Percentiles rank a stretch among this genome's conserved stretches.
Evolutionary conservation across 768 basidiomycete genomes (phyloP).

Genomic region (Termitomyces sp.): DNA sequence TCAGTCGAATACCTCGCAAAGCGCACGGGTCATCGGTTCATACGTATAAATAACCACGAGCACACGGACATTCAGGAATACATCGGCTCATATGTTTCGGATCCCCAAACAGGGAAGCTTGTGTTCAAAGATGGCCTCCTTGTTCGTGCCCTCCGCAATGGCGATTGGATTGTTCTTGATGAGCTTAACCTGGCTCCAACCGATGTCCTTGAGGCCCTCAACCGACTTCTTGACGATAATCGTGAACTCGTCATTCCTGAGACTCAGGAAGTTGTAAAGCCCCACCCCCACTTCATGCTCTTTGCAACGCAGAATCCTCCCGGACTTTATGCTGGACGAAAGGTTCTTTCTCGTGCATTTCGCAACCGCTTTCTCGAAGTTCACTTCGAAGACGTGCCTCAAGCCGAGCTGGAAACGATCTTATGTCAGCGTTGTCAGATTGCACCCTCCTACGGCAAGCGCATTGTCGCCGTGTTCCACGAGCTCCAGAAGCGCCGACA

Average conservation of each 20-base stretch:
- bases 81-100: slow-evolving; percentile 93
- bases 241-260: slow-evolving; percentile 94
- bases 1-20: slow-evolving; percentile 94
- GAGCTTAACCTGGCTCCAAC: slow-evolving; percentile 97
- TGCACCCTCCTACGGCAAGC: slow-evolving; percentile 88
- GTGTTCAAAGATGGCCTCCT: slow-evolving; percentile 93
- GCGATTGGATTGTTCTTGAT: slow-evolving; percentile 98
- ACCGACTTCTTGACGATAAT: slow-evolving; percentile 95
- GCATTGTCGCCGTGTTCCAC: slow-evolving; percentile 87
- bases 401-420: slow-evolving; percentile 89
- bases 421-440: slow-evolving; percentile 90
- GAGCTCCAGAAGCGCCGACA: slow-evolving; percentile 93
- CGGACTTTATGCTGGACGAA: slow-evolving; percentile 92
- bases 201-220: slow-evolving; percentile 95
- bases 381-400: slow-evolving; percentile 95
- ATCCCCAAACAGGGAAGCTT: slow-evolving; percentile 88
- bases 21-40: slow-evolving; percentile 90
- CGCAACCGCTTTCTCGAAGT: slow-evolving; percentile 97
- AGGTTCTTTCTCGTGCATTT: slow-evolving; percentile 92
- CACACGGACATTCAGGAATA: slow-evolving; percentile 99
- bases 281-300: slow-evolving; percentile 95
- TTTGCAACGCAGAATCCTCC: slow-evolving; percentile 99
- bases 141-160: slow-evolving; percentile 85
- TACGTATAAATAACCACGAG: slow-evolving; percentile 99
- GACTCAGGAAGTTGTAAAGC: slow-evolving; percentile 90